Base-by-base conservation (phyloP, 306 rosid species). In the Abrus pulchellus region DNA sequence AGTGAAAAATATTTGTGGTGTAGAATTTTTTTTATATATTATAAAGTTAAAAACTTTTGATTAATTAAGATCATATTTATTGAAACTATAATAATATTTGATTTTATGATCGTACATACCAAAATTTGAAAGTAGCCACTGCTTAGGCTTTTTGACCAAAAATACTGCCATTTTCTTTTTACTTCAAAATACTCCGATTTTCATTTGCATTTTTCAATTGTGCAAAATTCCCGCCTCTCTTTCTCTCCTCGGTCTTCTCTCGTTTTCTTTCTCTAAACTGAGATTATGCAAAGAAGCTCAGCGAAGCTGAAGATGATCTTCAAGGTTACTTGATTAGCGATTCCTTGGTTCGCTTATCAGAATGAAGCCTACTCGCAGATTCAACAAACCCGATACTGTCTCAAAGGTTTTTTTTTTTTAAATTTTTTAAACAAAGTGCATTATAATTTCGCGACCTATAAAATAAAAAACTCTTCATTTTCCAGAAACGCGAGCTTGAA, bases 361-460 rank as follows among this genome's bases (percentile, higher is more conserved):
- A 30, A 88, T 90, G 94, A 90, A 85, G 77, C 69, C 90, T 5
- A 57, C 54, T 76, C 85, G 85, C 81, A 88, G 85, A 78, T 60
- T 77, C 70, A 90, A 86, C 78, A 92, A 84, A 77, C 68, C 83
- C 3, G 60, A 85, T 20, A 2, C 75, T 3, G 69, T 90, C 43
- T 63, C 93, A 13, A 85, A 89, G 92, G 94, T 78, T 30, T 20
- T 45, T 4, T 33, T 70, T 5, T 3, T 14, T 32, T 10, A 5
- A 3, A 3, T 6, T 2, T 6, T 3, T 1, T 2, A 36, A 78
- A 30, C 76, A 65, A 28, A 50, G 12, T 57, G 20, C 49, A 45
- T 6, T 88, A 49, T 70, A 2, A 27, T 43, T 40, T 76, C 11
- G 27, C 44, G 1, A 14, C 6, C 47, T 74, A 34, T 71, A 14